Base-by-base conservation (phyloP, 2,329 filamentous ascomycete species). In the Alternaria angustiovoidea region DNA sequence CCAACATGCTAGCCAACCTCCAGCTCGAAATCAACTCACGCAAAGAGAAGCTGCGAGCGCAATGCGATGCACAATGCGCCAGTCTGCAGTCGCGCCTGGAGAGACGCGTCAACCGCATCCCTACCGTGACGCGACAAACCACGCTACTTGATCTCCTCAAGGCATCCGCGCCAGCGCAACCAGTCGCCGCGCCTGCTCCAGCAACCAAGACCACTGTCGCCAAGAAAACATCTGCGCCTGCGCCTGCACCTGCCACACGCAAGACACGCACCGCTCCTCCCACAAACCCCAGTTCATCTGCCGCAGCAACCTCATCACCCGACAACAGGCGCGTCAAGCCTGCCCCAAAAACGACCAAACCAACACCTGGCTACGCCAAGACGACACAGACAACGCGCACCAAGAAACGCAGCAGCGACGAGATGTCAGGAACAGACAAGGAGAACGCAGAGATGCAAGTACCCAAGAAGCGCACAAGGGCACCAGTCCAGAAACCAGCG, bases 41-140 rank as follows among this genome's bases (percentile, higher is more conserved):
- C 76, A 92, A 92, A 63, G 88, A 94, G 69, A 93, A 94, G 78
- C 84, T 98, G 62, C 88, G 94, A 71, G 91, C 94, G 7, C 93
- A 96, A 77, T 97, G 96, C 81, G 90, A 91, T 60, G 86, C 96
- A 9, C 94, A 97, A 79, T 91, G 93, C 22, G 91, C 94, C 77
- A 91, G 91, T 64, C 85, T 98, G 39, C 88, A 91, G 62, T 89
- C 93, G 61, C 90, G 94, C 62, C 90, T 99, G 53, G 94, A 97
- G 79, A 91, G 96, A 81, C 91, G 95, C 80, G 87, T 98, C 77
- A 97, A 97, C 76, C 89, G 95, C 54, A 95, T 98, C 53, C 95
- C 95, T 7, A 86, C 88, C 69, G 86, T 89, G 16, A 81, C 97
- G 64, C 89, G 94, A 61, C 91, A 90, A 73, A 85, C 88, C 63